Evolutionary conservation across 345 rosid genomes (phyloP).

Genomic region (Citrus unshiu): DNA sequence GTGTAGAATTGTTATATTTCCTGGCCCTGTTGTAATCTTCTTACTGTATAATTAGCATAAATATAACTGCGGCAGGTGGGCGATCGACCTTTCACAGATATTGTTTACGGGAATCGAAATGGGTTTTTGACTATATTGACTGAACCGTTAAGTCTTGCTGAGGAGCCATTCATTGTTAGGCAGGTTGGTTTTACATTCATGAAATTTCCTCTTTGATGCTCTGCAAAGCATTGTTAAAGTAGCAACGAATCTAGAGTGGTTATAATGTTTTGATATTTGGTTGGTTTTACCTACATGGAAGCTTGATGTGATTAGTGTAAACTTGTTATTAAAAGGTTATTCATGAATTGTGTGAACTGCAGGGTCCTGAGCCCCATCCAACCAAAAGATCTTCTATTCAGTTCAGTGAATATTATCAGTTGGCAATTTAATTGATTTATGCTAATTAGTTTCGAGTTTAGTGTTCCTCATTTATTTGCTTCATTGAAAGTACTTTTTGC

Average conservation of each 20-base stretch:
- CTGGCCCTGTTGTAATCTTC: not conserved
- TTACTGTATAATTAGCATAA: slow-evolving; percentile 8
- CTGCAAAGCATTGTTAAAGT: not conserved
- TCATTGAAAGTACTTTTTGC: not conserved
- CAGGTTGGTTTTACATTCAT: slow-evolving; percentile 56
- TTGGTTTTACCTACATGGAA: not conserved
- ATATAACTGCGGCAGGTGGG: slow-evolving; percentile 64
- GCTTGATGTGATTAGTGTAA: not conserved
- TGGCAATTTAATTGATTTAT: not conserved
- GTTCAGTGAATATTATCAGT: too few species aligned
- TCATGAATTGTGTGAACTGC: not conserved
- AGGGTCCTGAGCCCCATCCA: not conserved
- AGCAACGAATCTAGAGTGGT: not conserved
- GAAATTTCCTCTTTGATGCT: not conserved
- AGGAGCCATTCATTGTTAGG: slow-evolving; percentile 91
- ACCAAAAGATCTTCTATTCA: too few species aligned
- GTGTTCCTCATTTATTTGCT: slow-evolving; percentile 1
- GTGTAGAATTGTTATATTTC: slow-evolving; percentile 11
- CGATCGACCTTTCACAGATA: slow-evolving; percentile 92
- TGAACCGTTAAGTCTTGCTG: slow-evolving; percentile 68
- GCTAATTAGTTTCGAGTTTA: not conserved
- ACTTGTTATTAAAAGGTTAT: not conserved
- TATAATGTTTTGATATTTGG: not conserved
- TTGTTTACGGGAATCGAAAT: slow-evolving; percentile 82
- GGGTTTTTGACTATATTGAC: slow-evolving; percentile 78